phyloP scores from a whole-genome alignment of 306 rosid genomes.

The Acmispon strigosus region DNA sequence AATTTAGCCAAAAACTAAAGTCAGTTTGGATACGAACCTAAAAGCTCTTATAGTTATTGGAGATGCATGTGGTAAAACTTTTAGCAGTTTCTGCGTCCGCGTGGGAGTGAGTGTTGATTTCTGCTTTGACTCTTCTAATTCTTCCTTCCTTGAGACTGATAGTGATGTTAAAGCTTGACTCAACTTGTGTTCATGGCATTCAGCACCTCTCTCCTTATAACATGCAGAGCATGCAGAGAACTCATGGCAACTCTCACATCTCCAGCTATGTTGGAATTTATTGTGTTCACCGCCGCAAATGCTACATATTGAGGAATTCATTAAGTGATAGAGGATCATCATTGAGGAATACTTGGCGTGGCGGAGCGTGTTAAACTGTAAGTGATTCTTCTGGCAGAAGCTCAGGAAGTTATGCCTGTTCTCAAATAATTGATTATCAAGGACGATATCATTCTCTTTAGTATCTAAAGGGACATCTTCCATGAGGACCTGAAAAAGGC shows the following conservation, averaged over 20 bases:
- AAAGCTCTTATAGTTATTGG: no score
- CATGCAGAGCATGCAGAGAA: constrained; percentile 37
- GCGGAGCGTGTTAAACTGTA: constrained; percentile 60
- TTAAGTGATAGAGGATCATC: constrained; percentile 47
- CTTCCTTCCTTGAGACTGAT: not conserved
- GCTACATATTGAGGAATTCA: constrained; percentile 22
- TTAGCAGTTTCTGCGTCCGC: constrained; percentile 19
- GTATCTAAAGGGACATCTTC: constrained; percentile 37
- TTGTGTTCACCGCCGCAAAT: constrained; percentile 25
- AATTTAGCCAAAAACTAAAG: not conserved
- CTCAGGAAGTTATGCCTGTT: constrained; percentile 36
- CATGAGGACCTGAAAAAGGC: constrained; percentile 29
- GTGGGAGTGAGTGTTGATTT: not conserved
- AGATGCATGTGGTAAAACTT: no score
- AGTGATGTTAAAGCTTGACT: constrained; percentile 5
- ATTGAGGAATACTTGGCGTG: constrained; percentile 66
- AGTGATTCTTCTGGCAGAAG: constrained; percentile 38
- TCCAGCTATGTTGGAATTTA: constrained; percentile 28
- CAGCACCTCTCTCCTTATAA: constrained; percentile 28
- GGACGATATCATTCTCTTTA: constrained; percentile 32
- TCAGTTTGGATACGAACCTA: not conserved
- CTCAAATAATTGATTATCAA: constrained; percentile 32
- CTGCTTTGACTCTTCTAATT: not conserved
- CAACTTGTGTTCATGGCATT: constrained; percentile 41
- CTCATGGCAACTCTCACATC: constrained; percentile 40